These are phyloP conservation scores for Alternaria triticina DNA, from an alignment of 2,329 filamentous ascomycete genomes.

Conservation along the genomic window DNA sequence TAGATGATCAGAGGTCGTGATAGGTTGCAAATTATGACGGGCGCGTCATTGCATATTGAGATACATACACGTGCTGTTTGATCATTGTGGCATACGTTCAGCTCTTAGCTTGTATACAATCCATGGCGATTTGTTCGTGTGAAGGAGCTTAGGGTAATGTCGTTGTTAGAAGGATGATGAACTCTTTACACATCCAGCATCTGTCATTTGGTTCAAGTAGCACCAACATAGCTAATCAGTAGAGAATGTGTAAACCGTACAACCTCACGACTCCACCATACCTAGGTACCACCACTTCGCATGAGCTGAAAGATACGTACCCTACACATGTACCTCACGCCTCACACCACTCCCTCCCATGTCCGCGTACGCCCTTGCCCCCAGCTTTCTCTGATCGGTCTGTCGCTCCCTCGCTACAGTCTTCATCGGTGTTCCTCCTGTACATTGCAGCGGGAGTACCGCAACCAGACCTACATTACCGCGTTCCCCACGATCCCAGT, in stretches of 20 bases:
- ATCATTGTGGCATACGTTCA: background rate
- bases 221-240: background rate
- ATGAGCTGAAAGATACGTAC: background rate
- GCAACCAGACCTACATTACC: slow-evolving; percentile 3
- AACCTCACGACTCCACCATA: background rate
- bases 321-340: background rate
- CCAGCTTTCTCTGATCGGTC: slow-evolving; percentile 3
- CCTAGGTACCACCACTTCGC: background rate
- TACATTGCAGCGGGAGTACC: slow-evolving; percentile 19
- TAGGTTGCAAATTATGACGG: background rate
- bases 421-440: slow-evolving; percentile 21
- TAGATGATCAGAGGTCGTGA: background rate
- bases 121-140: background rate
- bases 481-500: slow-evolving; percentile 9
- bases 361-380: background rate
- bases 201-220: background rate
- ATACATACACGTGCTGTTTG: background rate
- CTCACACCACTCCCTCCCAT: background rate
- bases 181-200: background rate
- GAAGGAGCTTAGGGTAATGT: background rate
- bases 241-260: background rate
- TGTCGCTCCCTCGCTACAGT: background rate
- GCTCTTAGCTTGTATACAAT: background rate
- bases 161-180: background rate
- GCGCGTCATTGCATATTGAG: background rate